Percentiles rank a stretch among this genome's conserved stretches.
These are phyloP conservation scores for Trichaptum fuscoviolaceum DNA, from an alignment of 768 basidiomycete species.

Conservation along the genomic window DNA sequence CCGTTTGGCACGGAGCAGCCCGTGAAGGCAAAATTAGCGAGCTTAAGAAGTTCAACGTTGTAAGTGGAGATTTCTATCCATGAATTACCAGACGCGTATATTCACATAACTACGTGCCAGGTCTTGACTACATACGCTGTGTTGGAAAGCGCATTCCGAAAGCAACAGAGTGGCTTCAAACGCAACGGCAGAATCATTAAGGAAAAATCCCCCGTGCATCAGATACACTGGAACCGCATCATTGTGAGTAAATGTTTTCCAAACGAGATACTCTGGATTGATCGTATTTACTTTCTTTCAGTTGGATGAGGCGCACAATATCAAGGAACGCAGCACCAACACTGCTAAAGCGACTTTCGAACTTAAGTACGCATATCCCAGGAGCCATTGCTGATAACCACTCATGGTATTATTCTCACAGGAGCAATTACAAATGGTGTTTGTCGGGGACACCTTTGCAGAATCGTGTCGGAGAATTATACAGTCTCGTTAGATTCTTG, in stretches of 20 bases:
- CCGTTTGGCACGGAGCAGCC: slow-evolving; percentile 87
- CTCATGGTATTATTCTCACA: background rate
- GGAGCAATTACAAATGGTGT: slow-evolving; percentile 82
- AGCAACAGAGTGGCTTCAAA: slow-evolving; percentile 90
- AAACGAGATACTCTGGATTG: background rate
- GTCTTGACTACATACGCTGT: slow-evolving; percentile 86
- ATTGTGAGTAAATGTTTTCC: slow-evolving; percentile 41
- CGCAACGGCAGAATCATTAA: slow-evolving; percentile 78
- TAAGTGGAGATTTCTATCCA: slow-evolving; percentile 29
- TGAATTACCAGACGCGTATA: background rate
- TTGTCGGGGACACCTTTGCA: slow-evolving; percentile 95
- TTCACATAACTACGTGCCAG: slow-evolving; percentile 27
- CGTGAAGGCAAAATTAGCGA: slow-evolving; percentile 62
- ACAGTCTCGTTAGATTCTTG: slow-evolving; percentile 88
- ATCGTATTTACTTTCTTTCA: slow-evolving; percentile 21
- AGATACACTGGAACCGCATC: slow-evolving; percentile 78
- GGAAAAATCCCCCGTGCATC: slow-evolving; percentile 82
- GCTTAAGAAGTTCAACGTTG: slow-evolving; percentile 84
- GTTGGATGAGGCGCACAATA: slow-evolving; percentile 97
- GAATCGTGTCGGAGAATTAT: slow-evolving; percentile 97
- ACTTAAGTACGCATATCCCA: slow-evolving; percentile 33
- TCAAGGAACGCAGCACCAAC: slow-evolving; percentile 92
- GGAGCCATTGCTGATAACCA: background rate
- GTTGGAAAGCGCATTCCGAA: slow-evolving; percentile 86
- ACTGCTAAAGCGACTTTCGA: slow-evolving; percentile 98